Evolutionary conservation across 2,329 filamentous ascomycete species (phyloP).

Genomic region (Aspergillus sp.): DNA sequence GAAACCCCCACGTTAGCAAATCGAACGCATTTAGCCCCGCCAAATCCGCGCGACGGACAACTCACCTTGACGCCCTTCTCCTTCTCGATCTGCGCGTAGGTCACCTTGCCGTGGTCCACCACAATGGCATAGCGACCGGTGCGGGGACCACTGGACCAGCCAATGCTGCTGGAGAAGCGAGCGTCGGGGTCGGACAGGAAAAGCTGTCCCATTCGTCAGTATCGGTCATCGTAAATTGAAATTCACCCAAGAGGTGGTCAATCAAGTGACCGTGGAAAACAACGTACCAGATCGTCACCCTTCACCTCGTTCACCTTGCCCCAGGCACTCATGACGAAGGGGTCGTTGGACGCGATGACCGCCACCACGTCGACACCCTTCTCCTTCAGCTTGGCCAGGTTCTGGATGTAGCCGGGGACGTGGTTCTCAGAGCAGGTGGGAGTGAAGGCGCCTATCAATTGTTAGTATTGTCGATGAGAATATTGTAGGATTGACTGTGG

Average conservation of each 20-base stretch:
- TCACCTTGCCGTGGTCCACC: constrained; percentile 77
- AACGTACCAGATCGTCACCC: constrained; percentile 63
- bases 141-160: constrained; percentile 67
- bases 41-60: neutral
- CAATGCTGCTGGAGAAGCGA: constrained; percentile 72
- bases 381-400: constrained; percentile 65
- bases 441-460: constrained; percentile 67
- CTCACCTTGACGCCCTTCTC: constrained; percentile 39
- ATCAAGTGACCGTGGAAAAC: too few species aligned
- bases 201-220: constrained; percentile 45
- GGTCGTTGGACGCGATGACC: constrained; percentile 78
- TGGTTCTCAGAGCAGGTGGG: constrained; percentile 79
- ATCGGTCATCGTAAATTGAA: too few species aligned
- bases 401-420: constrained; percentile 73
- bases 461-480: neutral
- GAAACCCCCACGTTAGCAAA: too few species aligned
- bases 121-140: constrained; percentile 77
- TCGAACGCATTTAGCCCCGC: too few species aligned
- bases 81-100: constrained; percentile 72
- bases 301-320: constrained; percentile 79
- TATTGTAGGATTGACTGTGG: neutral
- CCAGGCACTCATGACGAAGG: constrained; percentile 84
- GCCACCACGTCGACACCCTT: constrained; percentile 81
- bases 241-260: too few species aligned
- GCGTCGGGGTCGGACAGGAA: constrained; percentile 72